Conservation (phyloP, 495 filamentous ascomycete species). For the Sabuloglossum arenarium region DNA sequence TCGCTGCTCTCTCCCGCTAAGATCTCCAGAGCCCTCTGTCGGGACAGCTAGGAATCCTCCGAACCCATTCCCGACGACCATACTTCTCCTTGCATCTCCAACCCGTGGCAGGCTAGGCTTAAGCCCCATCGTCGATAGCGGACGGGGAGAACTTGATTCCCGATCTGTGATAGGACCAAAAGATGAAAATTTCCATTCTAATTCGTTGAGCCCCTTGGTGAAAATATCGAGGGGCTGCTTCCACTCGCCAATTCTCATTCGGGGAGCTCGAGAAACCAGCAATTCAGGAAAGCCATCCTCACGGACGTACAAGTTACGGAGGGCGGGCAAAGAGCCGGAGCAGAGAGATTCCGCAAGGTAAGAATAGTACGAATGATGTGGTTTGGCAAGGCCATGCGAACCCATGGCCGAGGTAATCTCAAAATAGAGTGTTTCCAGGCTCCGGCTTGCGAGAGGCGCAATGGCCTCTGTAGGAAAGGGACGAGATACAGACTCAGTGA, state of each 20-base stretch:
- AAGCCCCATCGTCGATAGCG: not conserved
- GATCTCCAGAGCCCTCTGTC: conserved; percentile 20
- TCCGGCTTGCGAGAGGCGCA: conserved; percentile 39
- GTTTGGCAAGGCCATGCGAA: conserved; percentile 32
- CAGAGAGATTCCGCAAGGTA: conserved; percentile 72
- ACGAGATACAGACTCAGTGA: conserved; percentile 42
- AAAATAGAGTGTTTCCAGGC: conserved; percentile 51
- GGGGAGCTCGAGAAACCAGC: conserved; percentile 38
- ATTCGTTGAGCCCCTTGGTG: conserved; percentile 64
- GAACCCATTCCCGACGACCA: conserved; percentile 55
- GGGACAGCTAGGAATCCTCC: conserved; percentile 72
- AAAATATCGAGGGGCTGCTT: conserved; percentile 55
- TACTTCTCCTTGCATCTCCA: conserved; percentile 34
- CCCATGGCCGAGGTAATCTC: conserved; percentile 48
- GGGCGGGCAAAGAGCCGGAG: conserved; percentile 46
- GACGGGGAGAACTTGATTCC: conserved; percentile 21
- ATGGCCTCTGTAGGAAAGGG: conserved; percentile 34
- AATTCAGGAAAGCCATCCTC: conserved; percentile 59
- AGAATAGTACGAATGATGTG: conserved; percentile 52
- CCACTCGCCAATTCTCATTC: conserved; percentile 20
- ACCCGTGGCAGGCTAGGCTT: conserved; percentile 40
- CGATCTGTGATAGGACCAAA: not conserved
- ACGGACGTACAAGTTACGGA: conserved; percentile 64
- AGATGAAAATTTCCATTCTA: conserved; percentile 62
- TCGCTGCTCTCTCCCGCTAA: not conserved